Base-by-base conservation (phyloP, 768 basidiomycete species). In the Mycena albidolilacea region DNA sequence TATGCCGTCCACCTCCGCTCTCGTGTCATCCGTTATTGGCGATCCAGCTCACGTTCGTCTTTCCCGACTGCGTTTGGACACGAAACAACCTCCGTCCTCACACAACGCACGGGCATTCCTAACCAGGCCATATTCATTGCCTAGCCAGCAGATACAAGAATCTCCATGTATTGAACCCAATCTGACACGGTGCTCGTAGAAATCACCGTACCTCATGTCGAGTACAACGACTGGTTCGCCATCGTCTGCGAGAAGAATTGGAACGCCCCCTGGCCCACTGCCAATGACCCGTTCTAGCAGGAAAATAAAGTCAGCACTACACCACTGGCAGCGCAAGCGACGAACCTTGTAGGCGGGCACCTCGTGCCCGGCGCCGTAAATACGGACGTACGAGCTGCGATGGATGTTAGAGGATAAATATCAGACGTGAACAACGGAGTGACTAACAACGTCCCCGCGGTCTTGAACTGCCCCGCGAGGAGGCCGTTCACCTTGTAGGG, bases 391-490 rank as follows among this genome's bases (percentile, higher is more conserved):
- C 14, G 70, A 72, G 65, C 70, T 69, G 52, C 7, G 19, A 17
- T 48, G 19, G 7, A n/a, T 50, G 19, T 19, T 2, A 50, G 48
- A 21, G 19, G 48, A n/a, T n/a, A 17, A 48, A 17, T 37, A 17
- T 7, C 17, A 10, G 17, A 4, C 30, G 3, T 23, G 30, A 30
- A 30, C 30, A 35, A 46, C 67, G 15, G 15, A 3, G 3, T 30
- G 30, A 30, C 30, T 30, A 3, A 70, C 69, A 86, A 84, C 1
- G 82, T 88, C 14, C 90, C 90, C 6, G 90, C 89, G 69, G 89
- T 90, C 82, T 91, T 91, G 81, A 82, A 90, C 46, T 87, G 79
- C 5, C 90, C 90, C 6, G 90, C 82, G 5, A 79, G 69, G 67
- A 87, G 82, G 0, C 90, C 90, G 1, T 82, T 77, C 17, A 91